phyloP scores from a whole-genome alignment of 2,329 filamentous ascomycete genomes.

The Calycina herbarum region DNA sequence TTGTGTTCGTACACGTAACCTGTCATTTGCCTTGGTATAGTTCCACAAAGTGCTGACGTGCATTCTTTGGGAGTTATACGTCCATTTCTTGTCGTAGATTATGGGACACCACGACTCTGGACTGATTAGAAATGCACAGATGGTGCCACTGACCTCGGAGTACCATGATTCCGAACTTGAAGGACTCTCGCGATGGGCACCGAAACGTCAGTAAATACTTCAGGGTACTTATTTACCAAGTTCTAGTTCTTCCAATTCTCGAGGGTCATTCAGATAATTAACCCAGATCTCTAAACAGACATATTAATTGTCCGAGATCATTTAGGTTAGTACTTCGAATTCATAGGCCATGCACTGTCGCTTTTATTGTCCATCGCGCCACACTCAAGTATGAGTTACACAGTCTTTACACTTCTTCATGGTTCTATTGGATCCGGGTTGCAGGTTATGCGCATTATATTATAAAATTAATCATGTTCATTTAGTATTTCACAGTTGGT shows the following conservation, averaged over 20 bases:
- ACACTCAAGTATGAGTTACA: neutral
- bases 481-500: neutral
- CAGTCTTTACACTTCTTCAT: neutral
- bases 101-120: neutral
- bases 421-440: neutral
- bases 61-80: neutral
- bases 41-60: neutral
- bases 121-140: neutral
- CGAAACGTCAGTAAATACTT: no score
- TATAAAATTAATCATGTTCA: neutral
- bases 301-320: no score
- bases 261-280: no score
- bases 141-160: neutral
- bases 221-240: no score
- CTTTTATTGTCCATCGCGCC: no score
- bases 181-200: no score
- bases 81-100: neutral
- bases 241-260: no score
- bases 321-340: no score
- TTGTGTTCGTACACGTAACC: neutral
- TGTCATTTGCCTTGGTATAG: neutral
- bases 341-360: no score
- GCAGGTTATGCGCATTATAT: neutral
- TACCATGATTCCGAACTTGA: neutral
- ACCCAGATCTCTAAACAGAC: no score